Base-by-base conservation (phyloP, 805 yeast species). In the Scheffersomyces coipomensis region DNA sequence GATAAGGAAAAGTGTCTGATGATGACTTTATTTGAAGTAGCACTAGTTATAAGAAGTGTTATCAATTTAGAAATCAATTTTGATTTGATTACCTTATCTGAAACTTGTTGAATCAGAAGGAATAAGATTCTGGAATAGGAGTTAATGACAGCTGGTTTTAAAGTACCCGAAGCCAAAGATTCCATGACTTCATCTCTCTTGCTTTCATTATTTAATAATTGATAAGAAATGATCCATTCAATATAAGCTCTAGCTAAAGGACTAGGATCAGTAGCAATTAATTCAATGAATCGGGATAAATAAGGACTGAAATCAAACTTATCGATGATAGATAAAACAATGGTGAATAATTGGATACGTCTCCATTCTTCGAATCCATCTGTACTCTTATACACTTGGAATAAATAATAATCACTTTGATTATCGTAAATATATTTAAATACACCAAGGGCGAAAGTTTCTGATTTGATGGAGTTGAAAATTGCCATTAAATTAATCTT, bases 1-100 rank as follows among this genome's bases (percentile, higher is more conserved):
- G 96, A 86, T 37, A 83, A 81, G 0, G 96, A 82, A 46, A 85
- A 85, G 61, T 90, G 98, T 49, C 98, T 78, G 1, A 83, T 76
- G 5, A 82, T 64, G 0, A 96, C 95, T 50, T 87, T 83, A 58
- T 87, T 88, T 3, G 95, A 83, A 0, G 96, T 79, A 6, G 95
- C 80, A 33, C 81, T 78, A 0, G 96, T 84, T 4, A 89, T 58
- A 19, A 88, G 52, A 2, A 64, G 49, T 4, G 71, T 62, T 16
- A 75, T 61, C 2, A 82, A 60, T 44, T 76, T 76, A 1, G 65
- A 58, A 10, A 72, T 55, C 34, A 77, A 62, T 3, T 52, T 48
- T 1, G 57, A 47, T 7, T 64, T 62, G 19, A 5, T 7, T 1
- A 49, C 39, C 1, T 48, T 55, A 0, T 45, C 38, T 0, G 56